Evolutionary conservation across 495 filamentous ascomycete species (phyloP), one percentile per base, ranked within the genome.

Genomic region (Aspergillus campestris): DNA sequence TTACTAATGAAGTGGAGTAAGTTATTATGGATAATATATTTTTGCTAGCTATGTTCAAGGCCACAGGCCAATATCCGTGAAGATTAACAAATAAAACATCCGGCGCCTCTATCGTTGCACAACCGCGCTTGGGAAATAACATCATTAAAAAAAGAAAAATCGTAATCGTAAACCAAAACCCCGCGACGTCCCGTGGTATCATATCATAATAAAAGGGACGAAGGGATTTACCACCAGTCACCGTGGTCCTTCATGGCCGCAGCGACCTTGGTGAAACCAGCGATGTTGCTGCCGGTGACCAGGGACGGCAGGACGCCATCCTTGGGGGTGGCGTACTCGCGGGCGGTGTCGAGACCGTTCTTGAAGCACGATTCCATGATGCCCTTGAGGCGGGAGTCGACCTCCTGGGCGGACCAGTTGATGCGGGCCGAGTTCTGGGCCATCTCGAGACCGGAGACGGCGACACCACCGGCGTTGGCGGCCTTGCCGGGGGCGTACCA

Each of bases 361-460:
- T 86, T 77, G 79, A 97, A 98, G 72, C 87, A 91, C 44, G 75
- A 73, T 71, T 89, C 80, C 92, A 98, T 98, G 69, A 97, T 98
- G 50, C 66, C 72, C 75, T 91, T 94, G 51, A 98, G 83, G 63
- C 86, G 87, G 60, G 78, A 75, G 69, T 98, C 92, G 48, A 98
- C 92, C 73, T 92, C 83, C 73, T 96, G 86, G 18, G 71, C 47
- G 37, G 86, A 86, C 92, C 92, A 98, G 55, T 64, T 74, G 46
- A 95, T 72, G 31, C 91, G 84, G 61, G 81, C 72, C 47, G 82
- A 88, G 77, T 98, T 98, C 81, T 98, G 92, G 24, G 91, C 90
- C 92, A 98, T 98, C 78, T 98, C 92, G 34, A 98, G 83, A 53
- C 92, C 92, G 15, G 89, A 95, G 12, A 98, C 92, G 34, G 92